These are phyloP conservation scores for Elsinoe necatrix DNA, from an alignment of 2,329 filamentous ascomycete species.

Conservation along the genomic window DNA sequence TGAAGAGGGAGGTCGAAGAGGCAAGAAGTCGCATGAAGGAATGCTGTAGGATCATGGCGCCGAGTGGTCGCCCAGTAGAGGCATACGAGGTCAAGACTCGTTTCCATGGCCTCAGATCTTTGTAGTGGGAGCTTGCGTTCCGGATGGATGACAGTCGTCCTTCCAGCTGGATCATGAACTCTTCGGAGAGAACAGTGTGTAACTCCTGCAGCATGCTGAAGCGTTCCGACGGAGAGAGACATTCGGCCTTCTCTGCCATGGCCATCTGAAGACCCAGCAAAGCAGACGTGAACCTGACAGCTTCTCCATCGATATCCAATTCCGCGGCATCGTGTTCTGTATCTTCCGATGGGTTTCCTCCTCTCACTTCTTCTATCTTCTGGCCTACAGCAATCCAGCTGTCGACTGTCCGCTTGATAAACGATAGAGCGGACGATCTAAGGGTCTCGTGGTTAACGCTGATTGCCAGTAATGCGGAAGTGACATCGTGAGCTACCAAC, in stretches of 20 bases:
- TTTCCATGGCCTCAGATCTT: conserved; percentile 74
- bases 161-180: conserved; percentile 78
- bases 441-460: conserved; percentile 64
- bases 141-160: conserved; percentile 84
- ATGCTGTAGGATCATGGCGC: conserved; percentile 83
- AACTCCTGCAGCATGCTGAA: conserved; percentile 64
- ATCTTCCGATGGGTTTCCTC: conserved; percentile 17
- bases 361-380: conserved; percentile 33
- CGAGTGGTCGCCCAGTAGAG: conserved; percentile 67
- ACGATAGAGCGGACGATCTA: conserved; percentile 56
- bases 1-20: conserved; percentile 64
- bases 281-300: conserved; percentile 67
- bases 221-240: conserved; percentile 71
- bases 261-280: conserved; percentile 87
- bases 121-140: conserved; percentile 61
- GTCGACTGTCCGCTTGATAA: conserved; percentile 63
- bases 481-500: conserved; percentile 67
- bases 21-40: conserved; percentile 81
- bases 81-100: conserved; percentile 77
- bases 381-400: conserved; percentile 59
- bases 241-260: conserved; percentile 64
- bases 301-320: conserved; percentile 42
- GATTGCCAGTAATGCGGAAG: conserved; percentile 70
- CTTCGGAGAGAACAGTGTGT: conserved; percentile 67
- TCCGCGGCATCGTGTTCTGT: conserved; percentile 30